A percentile compares a stretch with the other conserved stretches of the same genome.
phyloP scores from a whole-genome alignment of 2,329 filamentous ascomycete genomes.

The Sporothrix curviconia region DNA sequence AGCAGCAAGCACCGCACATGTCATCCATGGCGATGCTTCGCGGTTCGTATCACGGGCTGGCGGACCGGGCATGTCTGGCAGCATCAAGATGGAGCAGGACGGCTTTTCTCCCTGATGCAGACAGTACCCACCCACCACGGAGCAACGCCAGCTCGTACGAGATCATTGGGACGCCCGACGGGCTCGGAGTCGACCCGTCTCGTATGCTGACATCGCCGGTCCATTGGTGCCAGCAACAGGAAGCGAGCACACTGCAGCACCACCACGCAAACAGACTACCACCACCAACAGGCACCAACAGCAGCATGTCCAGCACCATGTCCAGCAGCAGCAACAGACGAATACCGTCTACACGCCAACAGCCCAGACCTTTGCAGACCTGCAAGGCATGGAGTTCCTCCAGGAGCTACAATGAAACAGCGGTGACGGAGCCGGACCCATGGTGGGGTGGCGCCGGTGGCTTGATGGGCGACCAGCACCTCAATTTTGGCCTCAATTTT shows the following conservation, averaged over 20 bases:
- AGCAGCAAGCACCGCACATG: constrained; percentile 8
- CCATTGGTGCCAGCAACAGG: constrained; percentile 7
- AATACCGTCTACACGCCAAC: constrained; percentile 17
- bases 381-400: constrained; percentile 49
- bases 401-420: constrained; percentile 34
- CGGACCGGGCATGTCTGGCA: constrained; percentile 19
- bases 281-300: constrained; percentile 29
- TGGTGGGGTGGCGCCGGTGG: neutral
- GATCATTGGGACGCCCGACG: constrained; percentile 21
- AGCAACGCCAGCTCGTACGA: constrained; percentile 34
- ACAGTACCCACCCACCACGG: constrained; percentile 34
- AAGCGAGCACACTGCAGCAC: constrained; percentile 22
- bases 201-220: constrained; percentile 40
- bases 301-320: constrained; percentile 23
- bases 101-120: constrained; percentile 34
- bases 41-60: constrained; percentile 23
- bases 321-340: constrained; percentile 15
- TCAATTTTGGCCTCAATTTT: constrained; percentile 61
- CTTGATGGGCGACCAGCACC: constrained; percentile 36
- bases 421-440: constrained; percentile 19
- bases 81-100: constrained; percentile 34
- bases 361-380: constrained; percentile 38
- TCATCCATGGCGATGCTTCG: constrained; percentile 2
- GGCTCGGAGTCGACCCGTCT: constrained; percentile 29
- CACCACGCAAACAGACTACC: constrained; percentile 21